Evolutionary conservation across 78 protist genomes (phyloP), one percentile per base, ranked within the genome.

Genomic region (Parvularia atlantis): DNA sequence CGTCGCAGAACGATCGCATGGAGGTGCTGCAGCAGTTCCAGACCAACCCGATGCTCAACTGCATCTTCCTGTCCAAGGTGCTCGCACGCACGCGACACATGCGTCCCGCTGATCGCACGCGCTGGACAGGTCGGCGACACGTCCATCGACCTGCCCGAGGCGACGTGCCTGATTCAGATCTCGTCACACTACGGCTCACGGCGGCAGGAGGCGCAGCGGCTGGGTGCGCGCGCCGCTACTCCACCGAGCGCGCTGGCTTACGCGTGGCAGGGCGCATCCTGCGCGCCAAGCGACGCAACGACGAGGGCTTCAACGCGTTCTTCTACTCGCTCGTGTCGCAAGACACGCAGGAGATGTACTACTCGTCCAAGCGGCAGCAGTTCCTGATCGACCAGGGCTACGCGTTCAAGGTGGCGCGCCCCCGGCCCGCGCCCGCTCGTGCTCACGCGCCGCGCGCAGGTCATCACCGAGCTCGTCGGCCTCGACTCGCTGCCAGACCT

Each of bases 121-220:
- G n/a, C 24, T 11, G 1, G 17, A 11, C 67, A 80, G 39, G 84
- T 91, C 1, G 99, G 99, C 22, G 99, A 97, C 82, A 89, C 71
- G 16, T 71, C 96, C 24, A 87, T 97, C 66, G 98, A 97, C 69
- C 77, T 98, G 26, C 99, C 99, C 24, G 92, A 83, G 13, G 99
- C 98, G 19, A 83, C 82, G 20, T 98, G 96, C 56, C 69, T 95
- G 64, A 93, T 95, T 71, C 99, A 98, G 70, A 66, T 98, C 31
- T 76, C 93, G 0, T 68, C 96, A 10, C 95, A 92, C 69, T 92
- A 77, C 71, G 99, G 99, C 16, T 68, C 84, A 19, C 71, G 98
- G 4, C 80, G 96, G 17, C 99, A 96, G 82, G 99, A 98, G 66
- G 98, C 99, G 20, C 99, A 98, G 89, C 93, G 99, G 0, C 88